A percentile compares a stretch with the other conserved stretches of the same genome.
Conservation (phyloP, 2,329 filamentous ascomycete genomes). For the Arthrobotrys iridis region DNA sequence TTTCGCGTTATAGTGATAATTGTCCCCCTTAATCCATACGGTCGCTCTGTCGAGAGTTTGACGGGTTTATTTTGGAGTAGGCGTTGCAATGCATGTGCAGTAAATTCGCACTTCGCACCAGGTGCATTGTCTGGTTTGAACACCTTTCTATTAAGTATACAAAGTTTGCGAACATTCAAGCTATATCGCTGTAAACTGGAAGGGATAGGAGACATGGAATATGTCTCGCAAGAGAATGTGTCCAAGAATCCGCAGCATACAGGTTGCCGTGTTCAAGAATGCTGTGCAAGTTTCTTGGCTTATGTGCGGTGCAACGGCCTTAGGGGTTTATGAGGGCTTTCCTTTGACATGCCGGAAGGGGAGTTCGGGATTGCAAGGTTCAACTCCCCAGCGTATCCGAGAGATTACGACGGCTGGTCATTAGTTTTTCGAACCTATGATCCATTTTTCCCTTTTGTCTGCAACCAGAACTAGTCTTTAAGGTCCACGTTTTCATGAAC, state of each 20-base stretch:
- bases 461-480: no score
- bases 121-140: neutral
- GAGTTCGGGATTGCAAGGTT: neutral
- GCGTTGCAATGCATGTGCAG: neutral
- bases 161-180: slow-evolving; percentile 2
- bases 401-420: neutral
- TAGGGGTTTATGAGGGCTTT: neutral
- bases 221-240: neutral
- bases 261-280: neutral
- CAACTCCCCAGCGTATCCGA: neutral
- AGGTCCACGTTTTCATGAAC: no score
- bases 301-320: slow-evolving; percentile 1
- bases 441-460: neutral
- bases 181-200: neutral
- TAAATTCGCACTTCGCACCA: neutral
- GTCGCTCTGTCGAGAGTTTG: neutral
- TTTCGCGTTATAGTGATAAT: neutral
- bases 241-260: neutral
- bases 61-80: neutral
- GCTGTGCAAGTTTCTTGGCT: neutral
- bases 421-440: neutral
- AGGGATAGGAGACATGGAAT: neutral
- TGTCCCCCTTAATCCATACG: neutral
- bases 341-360: neutral
- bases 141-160: neutral